Percentiles rank a stretch among this genome's conserved stretches.
These are phyloP conservation scores for Lathyrus aphaca DNA, from an alignment of 306 rosid species.

Conservation along the genomic window DNA sequence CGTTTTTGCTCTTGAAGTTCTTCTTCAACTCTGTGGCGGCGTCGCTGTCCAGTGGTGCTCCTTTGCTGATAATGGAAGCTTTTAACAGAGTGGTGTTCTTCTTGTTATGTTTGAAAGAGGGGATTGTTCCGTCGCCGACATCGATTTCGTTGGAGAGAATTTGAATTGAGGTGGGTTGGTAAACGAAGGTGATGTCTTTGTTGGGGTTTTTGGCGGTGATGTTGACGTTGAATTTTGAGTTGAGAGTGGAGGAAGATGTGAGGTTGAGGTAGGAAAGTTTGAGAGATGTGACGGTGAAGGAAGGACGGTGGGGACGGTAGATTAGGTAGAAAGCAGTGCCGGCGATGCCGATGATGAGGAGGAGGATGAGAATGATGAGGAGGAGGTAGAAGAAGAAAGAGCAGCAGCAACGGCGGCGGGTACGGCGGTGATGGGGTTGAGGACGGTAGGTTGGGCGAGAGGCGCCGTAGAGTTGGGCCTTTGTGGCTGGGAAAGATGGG, in stretches of 20 bases:
- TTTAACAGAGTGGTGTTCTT: slow-evolving; percentile 71
- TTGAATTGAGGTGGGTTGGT: slow-evolving; percentile 36
- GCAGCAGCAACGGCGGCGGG: slow-evolving; percentile 72
- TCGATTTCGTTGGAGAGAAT: slow-evolving; percentile 34
- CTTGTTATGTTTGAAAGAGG: slow-evolving; percentile 57
- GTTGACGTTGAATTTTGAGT: slow-evolving; percentile 45
- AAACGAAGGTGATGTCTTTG: slow-evolving; percentile 37
- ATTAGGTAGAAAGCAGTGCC: slow-evolving; percentile 63
- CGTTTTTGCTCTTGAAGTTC: slow-evolving; percentile 64
- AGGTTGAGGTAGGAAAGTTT: slow-evolving; percentile 47
- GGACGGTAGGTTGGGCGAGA: slow-evolving; percentile 81
- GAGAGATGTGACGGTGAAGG: slow-evolving; percentile 44
- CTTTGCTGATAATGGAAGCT: slow-evolving; percentile 44
- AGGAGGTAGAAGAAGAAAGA: slow-evolving; percentile 67
- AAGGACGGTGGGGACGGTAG: slow-evolving; percentile 64
- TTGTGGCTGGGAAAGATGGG: slow-evolving; percentile 67
- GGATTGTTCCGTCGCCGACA: slow-evolving; percentile 45
- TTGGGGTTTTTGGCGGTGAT: slow-evolving; percentile 49
- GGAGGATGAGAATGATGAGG: slow-evolving; percentile 52
- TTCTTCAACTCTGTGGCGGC: slow-evolving; percentile 47
- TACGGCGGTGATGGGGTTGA: slow-evolving; percentile 63
- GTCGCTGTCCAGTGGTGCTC: slow-evolving; percentile 39
- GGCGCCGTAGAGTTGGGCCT: slow-evolving; percentile 79
- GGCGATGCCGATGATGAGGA: slow-evolving; percentile 60
- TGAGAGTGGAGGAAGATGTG: slow-evolving; percentile 42